These are phyloP conservation scores for Fusarium chuoi DNA, from an alignment of 2,329 filamentous ascomycete genomes.

Conservation along the genomic window DNA sequence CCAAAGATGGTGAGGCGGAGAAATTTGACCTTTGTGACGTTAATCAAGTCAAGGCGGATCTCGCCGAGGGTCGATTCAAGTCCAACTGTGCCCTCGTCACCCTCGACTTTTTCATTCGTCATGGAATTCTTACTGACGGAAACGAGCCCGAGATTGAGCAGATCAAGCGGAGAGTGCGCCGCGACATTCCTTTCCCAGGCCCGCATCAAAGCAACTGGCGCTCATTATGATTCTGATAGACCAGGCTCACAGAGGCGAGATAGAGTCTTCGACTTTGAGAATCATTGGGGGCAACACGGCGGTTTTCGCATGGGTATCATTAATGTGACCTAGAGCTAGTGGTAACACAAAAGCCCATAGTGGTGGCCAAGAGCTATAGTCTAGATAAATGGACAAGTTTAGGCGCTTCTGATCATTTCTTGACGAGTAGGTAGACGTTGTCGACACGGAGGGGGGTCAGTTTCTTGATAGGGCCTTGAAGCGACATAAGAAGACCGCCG, in stretches of 20 bases:
- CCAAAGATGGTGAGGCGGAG: slow-evolving; percentile 90
- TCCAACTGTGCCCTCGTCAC: slow-evolving; percentile 88
- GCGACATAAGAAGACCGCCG: slow-evolving; percentile 87
- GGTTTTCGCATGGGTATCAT: slow-evolving; percentile 42
- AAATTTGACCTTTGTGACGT: slow-evolving; percentile 82
- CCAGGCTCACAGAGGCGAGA: neutral
- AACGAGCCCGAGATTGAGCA: slow-evolving; percentile 83
- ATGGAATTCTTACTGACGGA: slow-evolving; percentile 80
- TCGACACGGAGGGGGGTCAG: slow-evolving; percentile 91
- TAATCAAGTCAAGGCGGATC: slow-evolving; percentile 76
- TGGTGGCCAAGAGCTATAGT: slow-evolving; percentile 14
- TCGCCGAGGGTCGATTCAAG: slow-evolving; percentile 84
- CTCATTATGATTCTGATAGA: slow-evolving; percentile 13
- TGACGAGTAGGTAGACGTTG: slow-evolving; percentile 91
- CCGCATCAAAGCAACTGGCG: slow-evolving; percentile 60
- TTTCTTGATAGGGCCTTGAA: slow-evolving; percentile 96
- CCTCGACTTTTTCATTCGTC: slow-evolving; percentile 89
- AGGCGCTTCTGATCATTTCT: slow-evolving; percentile 71
- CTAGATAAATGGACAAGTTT: slow-evolving; percentile 20
- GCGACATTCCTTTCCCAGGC: slow-evolving; percentile 82
- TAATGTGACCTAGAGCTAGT: slow-evolving; percentile 35
- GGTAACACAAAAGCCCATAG: slow-evolving; percentile 18
- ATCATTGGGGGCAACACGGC: slow-evolving; percentile 16
- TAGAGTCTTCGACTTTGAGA: slow-evolving; percentile 11
- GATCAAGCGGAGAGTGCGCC: slow-evolving; percentile 79